phyloP scores from a whole-genome alignment of 2,329 filamentous ascomycete species.

The Colletotrichum costaricense region DNA sequence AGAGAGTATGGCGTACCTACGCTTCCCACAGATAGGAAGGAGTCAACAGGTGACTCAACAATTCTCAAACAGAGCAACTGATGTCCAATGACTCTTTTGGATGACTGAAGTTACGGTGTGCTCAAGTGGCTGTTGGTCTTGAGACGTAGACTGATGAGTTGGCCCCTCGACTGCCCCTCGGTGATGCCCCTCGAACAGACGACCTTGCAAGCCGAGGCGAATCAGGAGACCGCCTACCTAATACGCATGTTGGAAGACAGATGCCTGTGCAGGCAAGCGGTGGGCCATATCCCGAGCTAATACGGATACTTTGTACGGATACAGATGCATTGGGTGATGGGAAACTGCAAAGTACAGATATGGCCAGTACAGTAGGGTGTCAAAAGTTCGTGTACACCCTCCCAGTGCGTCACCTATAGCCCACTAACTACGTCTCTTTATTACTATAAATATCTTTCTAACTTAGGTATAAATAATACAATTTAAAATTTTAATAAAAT shows the following conservation, averaged over 20 bases:
- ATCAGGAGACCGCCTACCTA: slow-evolving; percentile 24
- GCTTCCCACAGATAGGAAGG: too few species aligned
- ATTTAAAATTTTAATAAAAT: too few species aligned
- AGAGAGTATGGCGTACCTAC: too few species aligned
- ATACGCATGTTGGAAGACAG: not conserved
- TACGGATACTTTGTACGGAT: not conserved
- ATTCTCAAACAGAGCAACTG: not conserved
- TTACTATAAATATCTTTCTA: too few species aligned
- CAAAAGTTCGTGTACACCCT: too few species aligned
- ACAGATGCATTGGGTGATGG: not conserved
- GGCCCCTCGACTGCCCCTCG: slow-evolving; percentile 11
- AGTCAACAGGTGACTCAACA: slow-evolving; percentile 8
- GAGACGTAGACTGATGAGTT: slow-evolving; percentile 10
- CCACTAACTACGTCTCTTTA: too few species aligned
- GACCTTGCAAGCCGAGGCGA: slow-evolving; percentile 8
- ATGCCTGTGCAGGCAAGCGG: slow-evolving; percentile 8
- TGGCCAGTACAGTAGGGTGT: too few species aligned
- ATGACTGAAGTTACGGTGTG: slow-evolving; percentile 8
- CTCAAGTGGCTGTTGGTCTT: not conserved
- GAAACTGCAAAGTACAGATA: not conserved
- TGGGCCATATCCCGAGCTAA: not conserved
- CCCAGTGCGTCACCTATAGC: too few species aligned
- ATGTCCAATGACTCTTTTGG: not conserved
- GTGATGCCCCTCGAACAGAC: slow-evolving; percentile 6
- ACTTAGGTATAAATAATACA: too few species aligned